These are phyloP conservation scores for Purpureocillium takamizusanense DNA, from an alignment of 2,329 filamentous ascomycete species.

Conservation along the genomic window DNA sequence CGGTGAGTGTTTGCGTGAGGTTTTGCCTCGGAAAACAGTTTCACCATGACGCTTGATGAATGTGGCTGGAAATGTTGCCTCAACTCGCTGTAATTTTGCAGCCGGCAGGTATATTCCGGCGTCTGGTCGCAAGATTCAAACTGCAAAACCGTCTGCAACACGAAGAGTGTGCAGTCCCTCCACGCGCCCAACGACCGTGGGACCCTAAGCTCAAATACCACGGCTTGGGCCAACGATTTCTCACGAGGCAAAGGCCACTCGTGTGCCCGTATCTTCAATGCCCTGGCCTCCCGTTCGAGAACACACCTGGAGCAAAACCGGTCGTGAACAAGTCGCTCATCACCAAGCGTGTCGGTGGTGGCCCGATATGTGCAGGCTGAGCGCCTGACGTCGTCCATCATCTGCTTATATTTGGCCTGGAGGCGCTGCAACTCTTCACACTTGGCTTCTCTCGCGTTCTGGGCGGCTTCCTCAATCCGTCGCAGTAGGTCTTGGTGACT, in stretches of 20 bases:
- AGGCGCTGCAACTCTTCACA: neutral
- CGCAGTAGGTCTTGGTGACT: neutral
- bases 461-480: neutral
- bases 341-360: neutral
- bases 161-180: neutral
- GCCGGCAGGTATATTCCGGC: neutral
- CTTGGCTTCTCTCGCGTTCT: neutral
- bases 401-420: neutral
- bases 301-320: neutral
- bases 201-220: neutral
- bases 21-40: neutral
- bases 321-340: neutral
- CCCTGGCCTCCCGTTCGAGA: neutral
- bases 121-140: neutral
- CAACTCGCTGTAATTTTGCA: neutral
- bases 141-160: neutral
- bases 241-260: neutral
- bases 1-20: neutral
- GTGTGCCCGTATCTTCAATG: neutral
- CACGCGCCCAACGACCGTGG: neutral
- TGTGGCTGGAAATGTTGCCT: neutral
- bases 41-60: neutral
- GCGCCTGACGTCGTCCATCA: neutral
- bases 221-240: neutral
- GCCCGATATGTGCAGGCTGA: neutral